phyloP scores from a whole-genome alignment of 441 rosid species.

The Populus hybrid region DNA sequence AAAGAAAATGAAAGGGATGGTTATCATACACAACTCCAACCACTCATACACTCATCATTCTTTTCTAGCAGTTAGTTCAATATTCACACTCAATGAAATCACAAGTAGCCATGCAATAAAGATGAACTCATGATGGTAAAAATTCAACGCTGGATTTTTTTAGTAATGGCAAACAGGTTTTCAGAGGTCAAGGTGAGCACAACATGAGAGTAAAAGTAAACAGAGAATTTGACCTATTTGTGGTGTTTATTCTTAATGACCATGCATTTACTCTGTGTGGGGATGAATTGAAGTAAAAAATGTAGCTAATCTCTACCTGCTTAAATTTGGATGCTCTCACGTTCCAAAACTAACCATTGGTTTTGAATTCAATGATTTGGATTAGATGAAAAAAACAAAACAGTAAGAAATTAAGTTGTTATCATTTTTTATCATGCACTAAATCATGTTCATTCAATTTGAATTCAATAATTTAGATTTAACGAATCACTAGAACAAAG shows the following conservation, averaged over 20 bases:
- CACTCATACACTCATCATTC: constrained; percentile 1
- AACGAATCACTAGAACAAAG: neutral
- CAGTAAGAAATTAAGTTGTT: too few species aligned
- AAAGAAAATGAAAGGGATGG: constrained; percentile 17
- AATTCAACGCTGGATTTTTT: neutral
- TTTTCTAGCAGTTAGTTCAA: neutral
- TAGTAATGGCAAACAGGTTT: neutral
- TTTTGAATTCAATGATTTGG: too few species aligned
- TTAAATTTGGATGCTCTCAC: too few species aligned
- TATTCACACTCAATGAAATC: neutral
- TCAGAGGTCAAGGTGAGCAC: neutral
- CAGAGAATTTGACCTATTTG: neutral
- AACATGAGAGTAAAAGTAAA: neutral
- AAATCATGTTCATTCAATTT: too few species aligned
- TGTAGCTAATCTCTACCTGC: neutral
- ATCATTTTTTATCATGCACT: too few species aligned
- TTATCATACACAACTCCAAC: neutral
- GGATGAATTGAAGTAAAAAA: neutral
- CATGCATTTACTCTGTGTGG: neutral
- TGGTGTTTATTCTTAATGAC: neutral
- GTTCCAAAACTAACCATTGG: too few species aligned
- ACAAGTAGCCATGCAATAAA: neutral
- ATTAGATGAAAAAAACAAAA: too few species aligned
- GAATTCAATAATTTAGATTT: neutral
- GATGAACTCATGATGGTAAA: neutral